Conservation (phyloP, 345 rosid species). For the Eucalyptus marginata region DNA sequence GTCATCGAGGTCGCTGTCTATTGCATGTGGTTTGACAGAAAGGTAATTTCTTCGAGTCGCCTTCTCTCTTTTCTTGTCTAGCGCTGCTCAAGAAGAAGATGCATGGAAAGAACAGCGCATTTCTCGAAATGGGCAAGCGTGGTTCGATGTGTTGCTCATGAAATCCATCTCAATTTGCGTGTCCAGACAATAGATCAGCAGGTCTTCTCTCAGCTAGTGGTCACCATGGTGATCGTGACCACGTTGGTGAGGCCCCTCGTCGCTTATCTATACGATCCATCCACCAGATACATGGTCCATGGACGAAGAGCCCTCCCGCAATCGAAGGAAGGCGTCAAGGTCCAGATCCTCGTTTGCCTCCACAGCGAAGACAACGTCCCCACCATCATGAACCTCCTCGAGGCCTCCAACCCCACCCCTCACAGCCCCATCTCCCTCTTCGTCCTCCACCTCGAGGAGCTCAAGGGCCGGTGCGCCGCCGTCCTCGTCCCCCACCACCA, state of each 20-base stretch:
- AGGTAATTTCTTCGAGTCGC: not conserved
- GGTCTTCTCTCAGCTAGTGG: not conserved
- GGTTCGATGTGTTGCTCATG: not conserved
- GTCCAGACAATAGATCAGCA: not conserved
- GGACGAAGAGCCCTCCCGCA: conserved; percentile 8
- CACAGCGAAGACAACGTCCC: conserved; percentile 4
- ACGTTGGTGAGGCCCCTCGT: not conserved
- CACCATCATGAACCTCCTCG: conserved; percentile 8
- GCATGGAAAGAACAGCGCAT: not conserved
- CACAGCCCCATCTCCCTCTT: conserved; percentile 1
- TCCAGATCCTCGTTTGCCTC: conserved; percentile 16
- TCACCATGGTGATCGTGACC: conserved; percentile 1
- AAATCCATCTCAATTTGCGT: not conserved
- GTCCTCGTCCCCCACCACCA: conserved; percentile 2
- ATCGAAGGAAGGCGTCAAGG: not conserved
- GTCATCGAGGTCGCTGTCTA: conserved; percentile 7
- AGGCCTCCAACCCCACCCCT: conserved; percentile 8
- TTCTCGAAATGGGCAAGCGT: not conserved
- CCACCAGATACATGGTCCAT: conserved; percentile 5
- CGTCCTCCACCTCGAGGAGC: conserved; percentile 16
- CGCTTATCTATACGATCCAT: conserved; percentile 11
- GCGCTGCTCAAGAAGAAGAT: not conserved
- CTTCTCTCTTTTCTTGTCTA: not conserved
- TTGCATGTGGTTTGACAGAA: not conserved
- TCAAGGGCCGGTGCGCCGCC: conserved; percentile 14